Evolutionary conservation across 345 rosid genomes (phyloP), one percentile per base, ranked within the genome.

Genomic region (Camelina sativa): DNA sequence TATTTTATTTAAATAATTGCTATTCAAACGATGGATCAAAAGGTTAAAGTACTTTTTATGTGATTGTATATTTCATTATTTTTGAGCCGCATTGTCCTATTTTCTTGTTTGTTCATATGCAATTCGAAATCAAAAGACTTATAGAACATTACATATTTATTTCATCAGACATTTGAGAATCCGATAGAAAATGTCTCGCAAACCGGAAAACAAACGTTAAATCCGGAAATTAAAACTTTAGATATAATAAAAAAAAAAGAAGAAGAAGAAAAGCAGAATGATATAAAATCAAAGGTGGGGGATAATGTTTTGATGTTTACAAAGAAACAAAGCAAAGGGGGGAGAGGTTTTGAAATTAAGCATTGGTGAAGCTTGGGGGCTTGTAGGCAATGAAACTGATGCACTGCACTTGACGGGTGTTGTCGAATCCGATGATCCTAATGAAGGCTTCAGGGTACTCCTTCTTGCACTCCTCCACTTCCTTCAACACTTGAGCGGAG

Each of bases 351-450:
- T 59, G 71, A 71, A 54, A 53, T 66, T 67, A 74, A 75, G 68
- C 73, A 20, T 5, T 38, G 41, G 76, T 70, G 72, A 69, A 75
- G 76, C 76, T 65, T 40, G 73, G 74, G 25, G 82, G 82, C 79
- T 79, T 79, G 82, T 74, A 74, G 63, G 82, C 82, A 11, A 79
- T 79, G 79, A 79, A 79, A 74, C 82, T 79, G 76, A 79, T 79
- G 68, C 82, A 79, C 43, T 79, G 82, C 9, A 75, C 72, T 79
- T 79, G 82, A 65, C 82, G 82, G 40, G 0, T 67, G 88, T 85
- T 85, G 83, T 84, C 88, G 76, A 85, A 85, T 78, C 84, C 86
- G 41, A 85, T 80, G 72, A 79, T 82, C 53, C 88, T 73, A 43
- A 82, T 59, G 72, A 78, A 80, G 2, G 85, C 38, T 0, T 67